Evolutionary conservation across 169 alveolate genomes (phyloP), one percentile per base, ranked within the genome.

Genomic region (Prorocentrum cordatum): DNA sequence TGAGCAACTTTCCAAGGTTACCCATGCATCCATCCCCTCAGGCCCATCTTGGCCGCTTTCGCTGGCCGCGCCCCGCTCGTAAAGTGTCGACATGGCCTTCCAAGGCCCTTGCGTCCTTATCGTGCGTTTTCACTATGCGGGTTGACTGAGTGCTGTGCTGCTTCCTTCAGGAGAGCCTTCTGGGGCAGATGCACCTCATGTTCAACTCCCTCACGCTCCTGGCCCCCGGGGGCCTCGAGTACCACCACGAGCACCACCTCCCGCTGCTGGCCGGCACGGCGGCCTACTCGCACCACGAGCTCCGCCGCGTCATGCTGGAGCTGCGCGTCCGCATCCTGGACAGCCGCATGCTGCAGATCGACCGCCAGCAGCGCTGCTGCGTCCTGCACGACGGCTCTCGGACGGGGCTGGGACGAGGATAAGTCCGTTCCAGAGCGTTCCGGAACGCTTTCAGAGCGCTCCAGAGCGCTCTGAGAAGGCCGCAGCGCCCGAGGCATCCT

Each of bases 281-380:
- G 1, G 90, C 90, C 2, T 80, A 80, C 61, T 62, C 80, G 7
- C 90, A 80, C 42, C 90, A 80, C 20, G 90, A 80, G 33, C 79
- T 80, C 22, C 80, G 90, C n/a, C 45, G 90, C 26, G 62, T 80
- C 36, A 80, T 80, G 90, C 42, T 80, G 64, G 90, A 80, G 90
- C 39, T 80, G 39, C 45, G 90, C 71, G 90, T 80, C 1, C 77
- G 90, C 5, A 80, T 80, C 68, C 20, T 80, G 66, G 90, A 80
- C 38, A 80, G 90, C 62, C 90, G 90, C 50, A 80, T 80, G 90
- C 80, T 80, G 39, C 90, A 80, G 62, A 80, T 80, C 66, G 90
- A 80, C 68, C 66, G 90, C 32, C 90, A 80, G 67, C 90, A 80
- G 80, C 45, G 50, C 18, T 80, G 90, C 68, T 80, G 90, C 90